A percentile compares a stretch with the other conserved stretches of the same genome.
Conservation (phyloP, 2,329 filamentous ascomycete genomes). For the Colletotrichum orchidophilum region DNA sequence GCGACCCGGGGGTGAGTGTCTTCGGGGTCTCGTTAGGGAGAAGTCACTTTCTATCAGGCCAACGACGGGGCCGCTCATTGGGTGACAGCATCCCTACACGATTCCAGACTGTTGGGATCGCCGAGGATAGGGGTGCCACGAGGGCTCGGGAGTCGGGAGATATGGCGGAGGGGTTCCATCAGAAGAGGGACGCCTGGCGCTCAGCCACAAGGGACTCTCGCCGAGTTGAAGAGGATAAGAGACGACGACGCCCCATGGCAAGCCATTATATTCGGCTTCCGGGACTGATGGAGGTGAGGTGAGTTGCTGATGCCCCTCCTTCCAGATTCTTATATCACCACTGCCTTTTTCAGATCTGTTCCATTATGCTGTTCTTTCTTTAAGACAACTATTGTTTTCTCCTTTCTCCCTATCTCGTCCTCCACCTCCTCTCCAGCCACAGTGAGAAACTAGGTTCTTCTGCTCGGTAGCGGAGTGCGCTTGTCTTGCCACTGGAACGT, state of each 20-base stretch:
- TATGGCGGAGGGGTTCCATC: conserved; percentile 24
- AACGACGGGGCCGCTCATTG: conserved; percentile 19
- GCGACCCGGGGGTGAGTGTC: conserved; percentile 6
- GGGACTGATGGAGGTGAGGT: neutral
- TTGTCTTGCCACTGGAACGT: conserved; percentile 15
- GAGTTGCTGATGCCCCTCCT: neutral
- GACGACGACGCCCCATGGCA: neutral
- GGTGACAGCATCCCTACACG: conserved; percentile 7
- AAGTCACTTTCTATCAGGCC: conserved; percentile 36
- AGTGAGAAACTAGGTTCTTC: neutral
- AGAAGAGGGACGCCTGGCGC: conserved; percentile 5
- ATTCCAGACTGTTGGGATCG: conserved; percentile 34
- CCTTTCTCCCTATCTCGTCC: neutral
- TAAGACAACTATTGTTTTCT: neutral
- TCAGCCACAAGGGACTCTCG: conserved; percentile 12
- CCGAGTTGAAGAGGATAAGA: conserved; percentile 27
- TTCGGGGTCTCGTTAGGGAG: conserved; percentile 23
- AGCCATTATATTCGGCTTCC: neutral
- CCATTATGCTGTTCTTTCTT: neutral
- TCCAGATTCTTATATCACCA: neutral
- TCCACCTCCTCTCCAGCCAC: conserved; percentile 24
- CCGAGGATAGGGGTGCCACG: conserved; percentile 28
- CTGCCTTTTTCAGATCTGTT: neutral
- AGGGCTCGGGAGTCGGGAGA: conserved; percentile 20
- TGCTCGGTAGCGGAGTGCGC: conserved; percentile 8